phyloP scores from a whole-genome alignment of 2,329 filamentous ascomycete species.

The Arthrobotrys pseudoclavata region DNA sequence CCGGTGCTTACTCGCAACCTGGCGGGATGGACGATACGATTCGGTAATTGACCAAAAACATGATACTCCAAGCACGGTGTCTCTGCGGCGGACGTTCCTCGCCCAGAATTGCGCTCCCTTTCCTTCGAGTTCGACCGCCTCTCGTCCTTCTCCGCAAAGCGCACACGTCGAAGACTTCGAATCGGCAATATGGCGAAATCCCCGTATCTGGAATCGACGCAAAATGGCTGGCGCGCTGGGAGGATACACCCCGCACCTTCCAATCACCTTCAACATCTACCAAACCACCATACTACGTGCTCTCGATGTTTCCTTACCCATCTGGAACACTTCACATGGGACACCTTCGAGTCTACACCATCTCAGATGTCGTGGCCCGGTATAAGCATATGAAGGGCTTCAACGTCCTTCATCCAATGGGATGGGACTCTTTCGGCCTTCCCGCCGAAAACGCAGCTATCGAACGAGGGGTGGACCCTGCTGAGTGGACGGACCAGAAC shows the following conservation, averaged over 20 bases:
- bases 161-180: slow-evolving; percentile 19
- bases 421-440: slow-evolving; percentile 92
- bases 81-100: slow-evolving; percentile 36
- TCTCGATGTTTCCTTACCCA: slow-evolving; percentile 95
- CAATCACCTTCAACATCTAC: slow-evolving; percentile 66
- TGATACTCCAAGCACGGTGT: slow-evolving; percentile 50
- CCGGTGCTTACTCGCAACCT: slow-evolving; percentile 37
- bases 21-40: slow-evolving; percentile 52
- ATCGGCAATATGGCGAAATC: not conserved
- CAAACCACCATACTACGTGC: slow-evolving; percentile 72
- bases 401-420: slow-evolving; percentile 87
- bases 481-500: slow-evolving; percentile 82
- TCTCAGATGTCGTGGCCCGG: slow-evolving; percentile 85
- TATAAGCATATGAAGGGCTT: slow-evolving; percentile 81
- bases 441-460: slow-evolving; percentile 93
- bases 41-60: slow-evolving; percentile 50
- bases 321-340: slow-evolving; percentile 88
- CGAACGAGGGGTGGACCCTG: slow-evolving; percentile 82
- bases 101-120: slow-evolving; percentile 31
- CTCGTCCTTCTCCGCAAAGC: slow-evolving; percentile 43
- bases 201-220: slow-evolving; percentile 39
- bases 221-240: slow-evolving; percentile 56
- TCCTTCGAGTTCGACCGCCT: slow-evolving; percentile 36
- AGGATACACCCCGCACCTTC: slow-evolving; percentile 39
- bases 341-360: slow-evolving; percentile 89